Evolutionary conservation across 495 filamentous ascomycete species (phyloP).

Genomic region (Trichoderma asperelloides): DNA sequence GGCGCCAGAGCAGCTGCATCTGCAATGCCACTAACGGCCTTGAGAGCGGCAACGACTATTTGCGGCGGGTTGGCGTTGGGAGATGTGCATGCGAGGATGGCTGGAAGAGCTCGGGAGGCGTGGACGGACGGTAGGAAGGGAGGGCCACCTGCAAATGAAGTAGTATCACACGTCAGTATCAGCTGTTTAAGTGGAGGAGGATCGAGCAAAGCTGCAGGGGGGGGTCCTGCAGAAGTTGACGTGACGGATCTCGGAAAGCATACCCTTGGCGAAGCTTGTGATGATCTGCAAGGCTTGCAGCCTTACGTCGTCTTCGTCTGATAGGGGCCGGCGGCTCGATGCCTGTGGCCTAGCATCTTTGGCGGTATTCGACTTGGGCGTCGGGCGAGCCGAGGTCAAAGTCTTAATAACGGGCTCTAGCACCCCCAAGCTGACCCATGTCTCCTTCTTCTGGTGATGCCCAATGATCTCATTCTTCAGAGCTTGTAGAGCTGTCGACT

Average conservation of each 20-base stretch:
- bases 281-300: slow-evolving; percentile 75
- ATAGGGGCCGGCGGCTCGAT: slow-evolving; percentile 15
- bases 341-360: background rate
- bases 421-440: slow-evolving; percentile 60
- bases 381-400: slow-evolving; percentile 35
- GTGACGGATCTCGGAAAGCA: slow-evolving; percentile 13
- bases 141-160: slow-evolving; percentile 57
- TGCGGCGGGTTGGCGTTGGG: slow-evolving; percentile 53
- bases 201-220: background rate
- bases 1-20: slow-evolving; percentile 48
- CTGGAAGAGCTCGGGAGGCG: slow-evolving; percentile 52
- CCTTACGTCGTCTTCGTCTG: slow-evolving; percentile 53
- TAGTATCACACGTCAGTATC: slow-evolving; percentile 14
- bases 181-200: background rate
- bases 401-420: slow-evolving; percentile 58
- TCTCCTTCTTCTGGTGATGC: slow-evolving; percentile 76
- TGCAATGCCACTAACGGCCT: slow-evolving; percentile 62
- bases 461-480: slow-evolving; percentile 88
- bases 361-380: slow-evolving; percentile 22
- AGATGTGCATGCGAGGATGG: slow-evolving; percentile 57
- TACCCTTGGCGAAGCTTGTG: slow-evolving; percentile 79
- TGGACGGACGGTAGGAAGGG: slow-evolving; percentile 68
- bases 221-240: background rate
- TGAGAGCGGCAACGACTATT: slow-evolving; percentile 63
- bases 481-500: slow-evolving; percentile 54